Evolutionary conservation across 1,139 yeast species (phyloP).

Genomic region (Saccharomyces hybrid): DNA sequence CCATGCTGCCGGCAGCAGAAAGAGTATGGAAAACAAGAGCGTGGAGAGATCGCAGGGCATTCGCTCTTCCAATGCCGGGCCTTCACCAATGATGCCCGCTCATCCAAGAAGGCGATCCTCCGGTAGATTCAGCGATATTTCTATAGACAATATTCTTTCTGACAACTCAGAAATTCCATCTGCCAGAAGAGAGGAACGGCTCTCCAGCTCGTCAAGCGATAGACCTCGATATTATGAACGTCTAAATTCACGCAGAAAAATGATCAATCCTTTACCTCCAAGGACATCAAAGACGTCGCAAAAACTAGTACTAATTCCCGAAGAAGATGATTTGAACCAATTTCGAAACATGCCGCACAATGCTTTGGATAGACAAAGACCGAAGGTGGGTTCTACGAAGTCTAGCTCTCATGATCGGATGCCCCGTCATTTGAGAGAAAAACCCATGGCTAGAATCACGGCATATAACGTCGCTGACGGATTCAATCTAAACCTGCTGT

Average conservation of each 20-base stretch:
- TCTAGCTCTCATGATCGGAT: neutral
- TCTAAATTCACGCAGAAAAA: conserved; percentile 37
- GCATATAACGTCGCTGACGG: conserved; percentile 86
- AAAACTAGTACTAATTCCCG: conserved; percentile 79
- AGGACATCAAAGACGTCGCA: conserved; percentile 83
- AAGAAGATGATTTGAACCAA: conserved; percentile 36
- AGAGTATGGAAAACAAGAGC: neutral
- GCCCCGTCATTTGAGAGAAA: conserved; percentile 12
- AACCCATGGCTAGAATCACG: conserved; percentile 63
- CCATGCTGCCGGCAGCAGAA: conserved; percentile 21
- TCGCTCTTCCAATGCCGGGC: neutral
- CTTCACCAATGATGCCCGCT: neutral
- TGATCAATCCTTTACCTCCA: conserved; percentile 66
- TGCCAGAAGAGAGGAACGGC: conserved; percentile 35
- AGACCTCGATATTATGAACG: conserved; percentile 12
- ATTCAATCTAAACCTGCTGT: conserved; percentile 55
- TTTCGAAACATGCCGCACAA: neutral
- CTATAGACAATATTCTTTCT: conserved; percentile 62
- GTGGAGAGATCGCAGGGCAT: neutral
- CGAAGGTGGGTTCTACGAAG: neutral
- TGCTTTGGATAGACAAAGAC: neutral
- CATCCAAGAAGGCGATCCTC: conserved; percentile 8
- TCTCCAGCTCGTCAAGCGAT: conserved; percentile 31
- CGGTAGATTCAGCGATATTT: conserved; percentile 52
- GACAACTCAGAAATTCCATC: conserved; percentile 83